Conservation (phyloP, 495 filamentous ascomycete species). For the Podospora anserina region DNA sequence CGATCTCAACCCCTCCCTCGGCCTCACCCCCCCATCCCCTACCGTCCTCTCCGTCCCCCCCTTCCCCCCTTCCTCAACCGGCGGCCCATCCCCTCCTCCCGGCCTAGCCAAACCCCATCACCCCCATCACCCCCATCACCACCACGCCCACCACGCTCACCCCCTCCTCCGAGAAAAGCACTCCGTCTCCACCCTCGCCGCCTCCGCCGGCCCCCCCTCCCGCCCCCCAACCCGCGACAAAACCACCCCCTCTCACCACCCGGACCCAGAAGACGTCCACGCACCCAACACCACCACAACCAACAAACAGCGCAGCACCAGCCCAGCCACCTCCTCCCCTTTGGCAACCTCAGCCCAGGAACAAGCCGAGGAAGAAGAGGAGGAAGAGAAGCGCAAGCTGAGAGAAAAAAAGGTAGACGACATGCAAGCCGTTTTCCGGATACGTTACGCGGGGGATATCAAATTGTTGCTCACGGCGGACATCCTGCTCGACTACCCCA, state of each 20-base stretch:
- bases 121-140: slow-evolving; percentile 26
- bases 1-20: slow-evolving; percentile 32
- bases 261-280: background rate
- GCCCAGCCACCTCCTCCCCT: background rate
- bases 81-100: slow-evolving; percentile 10
- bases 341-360: slow-evolving; percentile 3
- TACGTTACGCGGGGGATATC: slow-evolving; percentile 80
- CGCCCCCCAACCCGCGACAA: slow-evolving; percentile 49
- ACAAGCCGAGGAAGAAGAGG: slow-evolving; percentile 29
- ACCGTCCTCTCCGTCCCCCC: slow-evolving; percentile 10
- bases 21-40: slow-evolving; percentile 8
- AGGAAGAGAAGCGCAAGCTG: slow-evolving; percentile 35
- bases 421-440: slow-evolving; percentile 85
- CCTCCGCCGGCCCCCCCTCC: slow-evolving; percentile 32
- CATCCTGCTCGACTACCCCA: slow-evolving; percentile 94
- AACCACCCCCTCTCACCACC: background rate
- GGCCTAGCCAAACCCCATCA: slow-evolving; percentile 3
- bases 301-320: background rate
- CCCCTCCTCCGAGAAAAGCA: slow-evolving; percentile 51
- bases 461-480: slow-evolving; percentile 85
- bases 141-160: slow-evolving; percentile 53
- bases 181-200: slow-evolving; percentile 53
- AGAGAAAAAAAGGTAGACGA: slow-evolving; percentile 60
- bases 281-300: background rate
- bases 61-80: background rate